Percentiles rank a stretch among this genome's conserved stretches.
These are phyloP conservation scores for Bertia moriformis DNA, from an alignment of 2,329 filamentous ascomycete genomes.

Conservation along the genomic window DNA sequence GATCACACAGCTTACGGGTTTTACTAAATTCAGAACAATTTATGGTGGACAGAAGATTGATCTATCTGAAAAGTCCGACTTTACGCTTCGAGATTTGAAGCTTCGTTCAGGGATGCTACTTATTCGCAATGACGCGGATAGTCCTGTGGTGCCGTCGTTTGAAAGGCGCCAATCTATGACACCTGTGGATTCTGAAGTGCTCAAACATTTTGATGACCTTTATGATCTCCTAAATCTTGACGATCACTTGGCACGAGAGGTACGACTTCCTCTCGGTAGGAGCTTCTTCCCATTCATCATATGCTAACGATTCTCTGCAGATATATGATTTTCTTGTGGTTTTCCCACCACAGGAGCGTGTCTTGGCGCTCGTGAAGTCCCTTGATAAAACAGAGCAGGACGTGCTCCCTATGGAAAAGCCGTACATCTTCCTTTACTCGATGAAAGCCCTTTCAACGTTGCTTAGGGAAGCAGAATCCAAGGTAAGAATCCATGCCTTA, in stretches of 20 bases:
- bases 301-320: no score
- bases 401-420: background rate
- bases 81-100: constrained; percentile 53
- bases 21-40: constrained; percentile 61
- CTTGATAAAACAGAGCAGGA: constrained; percentile 12
- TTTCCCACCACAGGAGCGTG: background rate
- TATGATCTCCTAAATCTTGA: constrained; percentile 69
- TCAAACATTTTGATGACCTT: constrained; percentile 69
- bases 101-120: constrained; percentile 49
- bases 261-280: no score
- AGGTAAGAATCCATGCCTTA: background rate
- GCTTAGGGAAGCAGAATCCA: background rate
- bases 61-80: constrained; percentile 40
- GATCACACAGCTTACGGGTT: constrained; percentile 56
- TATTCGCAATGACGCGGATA: constrained; percentile 45
- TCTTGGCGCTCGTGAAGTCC: background rate
- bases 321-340: constrained; percentile 21
- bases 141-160: constrained; percentile 23
- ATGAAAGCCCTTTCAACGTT: background rate
- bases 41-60: constrained; percentile 55
- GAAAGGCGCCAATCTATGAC: constrained; percentile 34
- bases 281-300: no score
- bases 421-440: background rate
- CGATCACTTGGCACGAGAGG: constrained; percentile 53
- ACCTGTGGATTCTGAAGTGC: constrained; percentile 62